Evolutionary conservation across 2,329 filamentous ascomycete species (phyloP).

Genomic region (Penicillium concentricum): DNA sequence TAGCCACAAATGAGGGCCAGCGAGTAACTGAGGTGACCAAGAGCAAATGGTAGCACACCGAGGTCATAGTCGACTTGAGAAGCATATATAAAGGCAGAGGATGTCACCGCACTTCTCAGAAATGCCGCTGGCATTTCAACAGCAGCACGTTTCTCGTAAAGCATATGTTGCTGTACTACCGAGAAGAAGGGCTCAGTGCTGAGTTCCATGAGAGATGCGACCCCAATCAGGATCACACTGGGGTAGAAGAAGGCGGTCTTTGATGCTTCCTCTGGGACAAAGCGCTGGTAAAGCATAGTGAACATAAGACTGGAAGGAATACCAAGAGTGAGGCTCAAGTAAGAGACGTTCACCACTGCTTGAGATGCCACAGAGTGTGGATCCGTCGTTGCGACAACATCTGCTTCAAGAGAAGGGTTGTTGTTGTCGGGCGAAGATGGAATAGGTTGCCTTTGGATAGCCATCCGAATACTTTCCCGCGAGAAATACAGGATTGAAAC

Average conservation of each 20-base stretch:
- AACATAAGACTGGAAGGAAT: slow-evolving; percentile 62
- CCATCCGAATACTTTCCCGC: slow-evolving; percentile 85
- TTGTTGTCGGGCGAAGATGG: slow-evolving; percentile 26
- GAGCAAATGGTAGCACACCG: slow-evolving; percentile 83
- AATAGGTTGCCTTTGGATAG: slow-evolving; percentile 73
- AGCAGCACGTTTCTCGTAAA: slow-evolving; percentile 74
- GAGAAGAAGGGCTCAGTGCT: slow-evolving; percentile 86
- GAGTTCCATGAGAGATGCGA: slow-evolving; percentile 70
- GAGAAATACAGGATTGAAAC: slow-evolving; percentile 94
- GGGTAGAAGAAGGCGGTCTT: slow-evolving; percentile 62
- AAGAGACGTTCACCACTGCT: slow-evolving; percentile 83
- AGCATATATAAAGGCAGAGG: slow-evolving; percentile 66
- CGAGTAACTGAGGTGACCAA: slow-evolving; percentile 80
- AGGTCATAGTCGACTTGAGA: slow-evolving; percentile 53
- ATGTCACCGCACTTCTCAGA: slow-evolving; percentile 71
- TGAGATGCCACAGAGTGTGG: slow-evolving; percentile 51
- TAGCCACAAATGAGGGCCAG: slow-evolving; percentile 69
- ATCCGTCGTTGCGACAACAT: slow-evolving; percentile 12
- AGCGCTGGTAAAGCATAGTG: slow-evolving; percentile 65
- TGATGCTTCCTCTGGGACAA: slow-evolving; percentile 50
- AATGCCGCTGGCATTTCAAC: slow-evolving; percentile 84
- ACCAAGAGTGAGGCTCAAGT: slow-evolving; percentile 72
- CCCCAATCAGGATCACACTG: slow-evolving; percentile 55
- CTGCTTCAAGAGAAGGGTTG: slow-evolving; percentile 5
- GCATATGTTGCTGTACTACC: slow-evolving; percentile 75